Evolutionary conservation across 768 basidiomycete genomes (phyloP).

Genomic region (Sistotremastrum suecicum): DNA sequence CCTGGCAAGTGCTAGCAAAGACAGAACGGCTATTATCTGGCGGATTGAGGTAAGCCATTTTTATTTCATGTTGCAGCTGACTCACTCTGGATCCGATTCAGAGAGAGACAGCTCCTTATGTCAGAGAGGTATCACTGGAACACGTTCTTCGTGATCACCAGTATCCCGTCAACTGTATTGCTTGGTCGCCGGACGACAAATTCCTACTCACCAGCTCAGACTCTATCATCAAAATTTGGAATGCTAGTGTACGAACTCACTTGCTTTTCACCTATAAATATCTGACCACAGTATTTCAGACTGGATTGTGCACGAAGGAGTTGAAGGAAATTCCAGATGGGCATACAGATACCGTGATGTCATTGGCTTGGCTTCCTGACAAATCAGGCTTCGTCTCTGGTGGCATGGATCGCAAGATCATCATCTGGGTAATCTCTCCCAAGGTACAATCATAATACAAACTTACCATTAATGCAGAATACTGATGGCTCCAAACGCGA

Average conservation of each 20-base stretch:
- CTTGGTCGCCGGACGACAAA: conserved; percentile 87
- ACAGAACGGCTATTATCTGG: conserved; percentile 86
- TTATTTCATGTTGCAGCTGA: conserved; percentile 8
- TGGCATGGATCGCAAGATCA: conserved; percentile 71
- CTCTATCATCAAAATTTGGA: conserved; percentile 76
- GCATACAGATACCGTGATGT: conserved; percentile 74
- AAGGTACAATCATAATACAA: neutral
- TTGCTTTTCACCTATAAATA: conserved; percentile 2
- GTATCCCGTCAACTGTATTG: conserved; percentile 64
- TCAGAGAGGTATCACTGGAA: conserved; percentile 45
- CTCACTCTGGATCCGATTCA: conserved; percentile 10
- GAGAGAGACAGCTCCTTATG: conserved; percentile 32
- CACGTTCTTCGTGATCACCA: conserved; percentile 61
- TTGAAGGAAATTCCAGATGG: conserved; percentile 63
- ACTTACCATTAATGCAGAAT: conserved; percentile 33
- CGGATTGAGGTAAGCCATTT: conserved; percentile 49
- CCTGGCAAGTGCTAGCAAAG: conserved; percentile 81
- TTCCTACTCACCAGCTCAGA: conserved; percentile 77
- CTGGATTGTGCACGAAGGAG: conserved; percentile 53
- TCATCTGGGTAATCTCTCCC: conserved; percentile 55
- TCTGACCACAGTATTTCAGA: conserved; percentile 28
- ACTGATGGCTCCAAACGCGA: conserved; percentile 58
- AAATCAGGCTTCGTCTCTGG: conserved; percentile 83
- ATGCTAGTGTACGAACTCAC: conserved; percentile 48
- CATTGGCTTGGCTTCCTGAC: conserved; percentile 80